Percentiles rank a stretch among this genome's conserved stretches.
phyloP scores from a whole-genome alignment of 352 stramenopile species.

The Phytopythium kandeliae region DNA sequence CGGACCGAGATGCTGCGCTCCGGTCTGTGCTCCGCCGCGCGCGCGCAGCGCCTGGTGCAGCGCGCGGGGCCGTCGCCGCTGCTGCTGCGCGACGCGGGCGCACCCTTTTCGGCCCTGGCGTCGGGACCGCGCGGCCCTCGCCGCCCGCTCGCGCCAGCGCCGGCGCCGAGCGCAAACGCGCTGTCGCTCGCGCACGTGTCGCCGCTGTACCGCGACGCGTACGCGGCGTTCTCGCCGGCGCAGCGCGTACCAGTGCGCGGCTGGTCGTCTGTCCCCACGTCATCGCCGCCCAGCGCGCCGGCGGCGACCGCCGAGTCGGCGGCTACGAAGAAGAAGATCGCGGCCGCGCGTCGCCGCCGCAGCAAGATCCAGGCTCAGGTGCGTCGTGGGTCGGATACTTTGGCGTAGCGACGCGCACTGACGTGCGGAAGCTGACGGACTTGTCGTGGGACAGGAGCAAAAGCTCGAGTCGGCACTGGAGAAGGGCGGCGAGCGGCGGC shows the following conservation, averaged over 20 bases:
- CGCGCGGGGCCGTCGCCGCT: slow-evolving; percentile 6
- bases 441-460: slow-evolving; percentile 27
- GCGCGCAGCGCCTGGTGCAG: slow-evolving; percentile 25
- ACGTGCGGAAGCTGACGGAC: neutral
- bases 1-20: slow-evolving; percentile 31
- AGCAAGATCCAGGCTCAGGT: slow-evolving; percentile 73
- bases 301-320: slow-evolving; percentile 27
- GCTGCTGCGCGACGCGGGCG: slow-evolving; percentile 6
- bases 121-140: neutral
- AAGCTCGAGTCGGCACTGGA: slow-evolving; percentile 73
- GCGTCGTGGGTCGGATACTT: neutral
- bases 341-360: slow-evolving; percentile 52
- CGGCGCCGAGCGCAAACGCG: neutral
- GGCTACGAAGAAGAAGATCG: slow-evolving; percentile 75
- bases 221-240: slow-evolving; percentile 16
- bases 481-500: slow-evolving; percentile 68
- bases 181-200: slow-evolving; percentile 1
- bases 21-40: slow-evolving; percentile 30
- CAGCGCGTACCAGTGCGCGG: slow-evolving; percentile 21
- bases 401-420: no score
- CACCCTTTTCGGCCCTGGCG: slow-evolving; percentile 1
- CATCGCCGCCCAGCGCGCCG: slow-evolving; percentile 13
- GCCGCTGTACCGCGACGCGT: slow-evolving; percentile 14
- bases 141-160: no score
- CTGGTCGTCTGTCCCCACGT: slow-evolving; percentile 40